phyloP scores from a whole-genome alignment of 306 rosid species.

The Parietaria judaica region DNA sequence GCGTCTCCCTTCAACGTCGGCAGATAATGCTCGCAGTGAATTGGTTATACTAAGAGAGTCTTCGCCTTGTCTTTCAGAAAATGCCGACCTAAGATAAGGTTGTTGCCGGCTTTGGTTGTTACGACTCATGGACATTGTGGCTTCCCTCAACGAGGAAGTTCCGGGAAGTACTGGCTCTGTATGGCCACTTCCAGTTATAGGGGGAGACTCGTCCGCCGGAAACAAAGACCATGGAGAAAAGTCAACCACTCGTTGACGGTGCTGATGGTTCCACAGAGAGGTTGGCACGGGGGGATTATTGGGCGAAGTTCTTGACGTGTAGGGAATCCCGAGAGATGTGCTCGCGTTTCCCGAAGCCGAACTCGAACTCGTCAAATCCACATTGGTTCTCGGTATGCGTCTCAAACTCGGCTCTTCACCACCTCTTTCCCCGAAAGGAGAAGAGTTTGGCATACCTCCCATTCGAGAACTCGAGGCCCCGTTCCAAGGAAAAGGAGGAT shows the following conservation, averaged over 20 bases:
- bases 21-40: constrained; percentile 51
- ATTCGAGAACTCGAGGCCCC: constrained; percentile 45
- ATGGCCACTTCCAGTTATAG: constrained; percentile 45
- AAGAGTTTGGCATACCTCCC: constrained; percentile 38
- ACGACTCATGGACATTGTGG: constrained; percentile 25
- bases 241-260: constrained; percentile 53
- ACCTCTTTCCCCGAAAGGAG: constrained; percentile 39
- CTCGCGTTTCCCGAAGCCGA: constrained; percentile 36
- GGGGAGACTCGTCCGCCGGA: constrained; percentile 45
- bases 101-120: constrained; percentile 40
- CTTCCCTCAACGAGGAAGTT: constrained; percentile 42
- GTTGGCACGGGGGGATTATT: constrained; percentile 33
- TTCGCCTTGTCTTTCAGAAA: constrained; percentile 54
- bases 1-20: constrained; percentile 76
- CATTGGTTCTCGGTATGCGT: constrained; percentile 34
- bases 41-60: constrained; percentile 44
- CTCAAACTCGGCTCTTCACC: constrained; percentile 43
- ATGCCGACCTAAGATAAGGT: constrained; percentile 44
- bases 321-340: constrained; percentile 48
- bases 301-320: constrained; percentile 48
- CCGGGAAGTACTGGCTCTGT: constrained; percentile 44
- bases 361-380: constrained; percentile 42
- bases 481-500: constrained; percentile 43
- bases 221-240: constrained; percentile 68
- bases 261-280: constrained; percentile 49